Evolutionary conservation across 805 yeast genomes (phyloP).

Genomic region (Saccharomycopsis vini): DNA sequence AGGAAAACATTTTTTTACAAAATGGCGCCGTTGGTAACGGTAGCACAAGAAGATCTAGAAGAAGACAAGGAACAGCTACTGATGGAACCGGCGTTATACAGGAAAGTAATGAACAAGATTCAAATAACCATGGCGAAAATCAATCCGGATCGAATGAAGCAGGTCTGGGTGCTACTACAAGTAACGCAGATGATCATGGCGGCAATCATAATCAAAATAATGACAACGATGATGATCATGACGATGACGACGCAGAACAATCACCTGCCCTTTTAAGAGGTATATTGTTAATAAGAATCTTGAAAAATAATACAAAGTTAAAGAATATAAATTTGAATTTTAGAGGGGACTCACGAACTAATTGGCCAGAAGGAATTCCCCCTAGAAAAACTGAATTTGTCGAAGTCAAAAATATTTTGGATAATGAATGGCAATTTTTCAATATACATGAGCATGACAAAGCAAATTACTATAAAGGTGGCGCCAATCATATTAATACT

Average conservation of each 20-base stretch:
- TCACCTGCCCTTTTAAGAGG: conserved; percentile 83
- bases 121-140: neutral
- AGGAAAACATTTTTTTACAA: conserved; percentile 19
- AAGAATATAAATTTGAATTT: conserved; percentile 54
- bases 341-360: conserved; percentile 67
- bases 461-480: conserved; percentile 25
- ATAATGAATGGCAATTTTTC: conserved; percentile 91
- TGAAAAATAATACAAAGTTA: conserved; percentile 58
- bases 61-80: conserved; percentile 7
- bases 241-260: neutral
- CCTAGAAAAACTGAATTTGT: conserved; percentile 63
- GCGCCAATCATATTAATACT: conserved; percentile 32
- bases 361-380: conserved; percentile 98
- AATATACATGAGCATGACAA: conserved; percentile 30
- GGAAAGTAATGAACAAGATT: neutral
- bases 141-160: neutral
- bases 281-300: conserved; percentile 55
- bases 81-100: neutral
- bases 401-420: conserved; percentile 58
- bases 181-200: neutral
- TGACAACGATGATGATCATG: neutral
- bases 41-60: conserved; percentile 7
- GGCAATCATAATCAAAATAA: neutral
- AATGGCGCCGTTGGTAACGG: conserved; percentile 9
- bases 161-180: neutral